Percentiles rank a stretch among this genome's conserved stretches.
Evolutionary conservation across 2,329 filamentous ascomycete genomes (phyloP).

Genomic region (Phialemoniopsis sp.): DNA sequence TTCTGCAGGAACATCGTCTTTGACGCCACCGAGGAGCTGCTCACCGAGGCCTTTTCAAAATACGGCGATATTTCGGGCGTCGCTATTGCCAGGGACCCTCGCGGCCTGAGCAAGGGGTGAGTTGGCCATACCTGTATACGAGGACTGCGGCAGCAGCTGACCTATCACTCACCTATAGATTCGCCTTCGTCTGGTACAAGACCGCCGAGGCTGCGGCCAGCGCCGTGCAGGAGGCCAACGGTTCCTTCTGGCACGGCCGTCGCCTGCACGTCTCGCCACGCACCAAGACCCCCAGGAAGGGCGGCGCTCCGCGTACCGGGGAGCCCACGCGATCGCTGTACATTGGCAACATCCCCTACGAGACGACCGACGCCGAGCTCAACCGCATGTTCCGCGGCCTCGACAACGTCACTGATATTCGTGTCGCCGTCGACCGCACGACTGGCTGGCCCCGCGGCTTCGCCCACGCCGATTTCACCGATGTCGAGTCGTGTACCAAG

Average conservation of each 20-base stretch:
- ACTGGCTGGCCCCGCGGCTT: slow-evolving; percentile 82
- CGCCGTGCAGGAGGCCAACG: slow-evolving; percentile 21
- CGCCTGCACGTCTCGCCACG: slow-evolving; percentile 21
- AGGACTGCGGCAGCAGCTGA: slow-evolving; percentile 7
- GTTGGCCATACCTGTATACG: no score
- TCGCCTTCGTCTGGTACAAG: slow-evolving; percentile 24
- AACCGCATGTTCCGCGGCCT: slow-evolving; percentile 72
- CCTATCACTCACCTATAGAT: slow-evolving; percentile 14
- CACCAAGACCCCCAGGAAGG: background rate
- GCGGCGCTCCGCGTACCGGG: background rate
- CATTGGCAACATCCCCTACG: slow-evolving; percentile 82
- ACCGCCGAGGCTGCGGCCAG: slow-evolving; percentile 12
- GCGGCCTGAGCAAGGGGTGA: slow-evolving; percentile 28
- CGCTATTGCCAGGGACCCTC: slow-evolving; percentile 22
- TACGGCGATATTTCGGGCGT: slow-evolving; percentile 19
- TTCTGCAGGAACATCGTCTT: slow-evolving; percentile 30
- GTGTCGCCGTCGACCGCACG: slow-evolving; percentile 76
- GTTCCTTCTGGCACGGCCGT: slow-evolving; percentile 31
- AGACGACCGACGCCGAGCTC: slow-evolving; percentile 79
- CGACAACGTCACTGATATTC: slow-evolving; percentile 67
- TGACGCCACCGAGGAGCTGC: slow-evolving; percentile 25
- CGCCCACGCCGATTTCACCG: slow-evolving; percentile 75
- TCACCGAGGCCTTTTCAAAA: slow-evolving; percentile 23
- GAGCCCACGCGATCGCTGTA: slow-evolving; percentile 46
- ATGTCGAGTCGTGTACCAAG: slow-evolving; percentile 58